These are phyloP conservation scores for Ogataea sp. DNA, from an alignment of 805 yeast species.

Conservation along the genomic window DNA sequence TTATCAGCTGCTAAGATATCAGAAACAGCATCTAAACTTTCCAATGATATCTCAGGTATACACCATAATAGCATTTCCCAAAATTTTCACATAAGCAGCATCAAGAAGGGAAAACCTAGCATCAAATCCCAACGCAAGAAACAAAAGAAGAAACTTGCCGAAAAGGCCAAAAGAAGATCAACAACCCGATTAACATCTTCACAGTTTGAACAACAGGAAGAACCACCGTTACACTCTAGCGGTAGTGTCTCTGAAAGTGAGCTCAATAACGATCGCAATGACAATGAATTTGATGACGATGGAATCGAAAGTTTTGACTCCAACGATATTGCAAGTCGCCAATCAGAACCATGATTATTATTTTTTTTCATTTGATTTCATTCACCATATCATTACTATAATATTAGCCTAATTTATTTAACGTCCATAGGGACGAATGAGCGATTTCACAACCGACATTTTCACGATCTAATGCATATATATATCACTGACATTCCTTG, in stretches of 20 bases:
- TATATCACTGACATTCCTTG: background rate
- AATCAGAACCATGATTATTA: background rate
- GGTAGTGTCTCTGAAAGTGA: background rate
- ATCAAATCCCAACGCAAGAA: background rate
- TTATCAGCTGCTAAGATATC: constrained; percentile 32
- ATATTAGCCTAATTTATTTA: background rate
- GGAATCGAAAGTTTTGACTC: background rate
- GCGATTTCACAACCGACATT: no score
- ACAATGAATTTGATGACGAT: background rate
- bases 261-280: background rate
- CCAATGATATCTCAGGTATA: constrained; percentile 40
- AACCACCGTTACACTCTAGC: no score
- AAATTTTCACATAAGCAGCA: constrained; percentile 3
- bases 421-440: no score
- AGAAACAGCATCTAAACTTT: constrained; percentile 30
- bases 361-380: no score
- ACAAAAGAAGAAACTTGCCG: no score
- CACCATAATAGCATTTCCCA: constrained; percentile 15
- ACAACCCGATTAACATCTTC: no score
- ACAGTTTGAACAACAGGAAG: no score
- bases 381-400: background rate
- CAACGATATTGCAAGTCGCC: background rate
- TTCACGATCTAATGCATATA: no score
- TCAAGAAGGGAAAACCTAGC: background rate
- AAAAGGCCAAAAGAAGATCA: no score